Evolutionary conservation across 441 rosid genomes (phyloP).

Genomic region (Codiaeum variegatum): DNA sequence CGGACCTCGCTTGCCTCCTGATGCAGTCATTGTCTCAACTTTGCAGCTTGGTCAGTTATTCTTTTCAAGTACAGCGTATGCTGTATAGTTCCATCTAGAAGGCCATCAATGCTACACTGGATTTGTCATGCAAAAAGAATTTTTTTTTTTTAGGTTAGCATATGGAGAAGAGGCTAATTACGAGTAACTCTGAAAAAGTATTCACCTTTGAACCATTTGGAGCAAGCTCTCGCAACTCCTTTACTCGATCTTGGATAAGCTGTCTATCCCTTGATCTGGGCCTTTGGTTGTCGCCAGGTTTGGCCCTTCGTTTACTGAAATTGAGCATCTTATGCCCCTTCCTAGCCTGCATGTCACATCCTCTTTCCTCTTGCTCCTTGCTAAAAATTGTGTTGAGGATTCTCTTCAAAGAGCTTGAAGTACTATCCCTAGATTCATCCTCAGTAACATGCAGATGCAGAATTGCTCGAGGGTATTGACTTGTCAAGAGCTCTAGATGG

Average conservation of each 20-base stretch:
- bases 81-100: slow-evolving; percentile 48
- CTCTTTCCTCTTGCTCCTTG: slow-evolving; percentile 22
- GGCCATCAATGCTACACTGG: slow-evolving; percentile 75
- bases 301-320: slow-evolving; percentile 38
- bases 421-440: slow-evolving; percentile 9
- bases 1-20: slow-evolving; percentile 35
- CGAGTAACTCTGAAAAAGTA: slow-evolving; percentile 6
- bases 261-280: slow-evolving; percentile 73
- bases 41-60: slow-evolving; percentile 50
- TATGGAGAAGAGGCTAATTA: background rate
- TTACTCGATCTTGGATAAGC: slow-evolving; percentile 64
- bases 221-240: slow-evolving; percentile 60
- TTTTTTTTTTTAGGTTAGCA: background rate
- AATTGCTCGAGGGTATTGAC: slow-evolving; percentile 18
- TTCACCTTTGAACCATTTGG: slow-evolving; percentile 58
- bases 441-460: slow-evolving; percentile 20
- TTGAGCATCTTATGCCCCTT: slow-evolving; percentile 31
- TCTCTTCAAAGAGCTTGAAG: slow-evolving; percentile 27
- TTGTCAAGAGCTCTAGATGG: slow-evolving; percentile 11
- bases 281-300: slow-evolving; percentile 41
- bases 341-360: slow-evolving; percentile 8
- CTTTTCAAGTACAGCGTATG: slow-evolving; percentile 54
- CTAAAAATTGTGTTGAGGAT: slow-evolving; percentile 20
- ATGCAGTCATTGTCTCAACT: slow-evolving; percentile 38
- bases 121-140: slow-evolving; percentile 15